Base-by-base conservation (phyloP, 129 eudicot species). In the Saposhnikovia divaricata region DNA sequence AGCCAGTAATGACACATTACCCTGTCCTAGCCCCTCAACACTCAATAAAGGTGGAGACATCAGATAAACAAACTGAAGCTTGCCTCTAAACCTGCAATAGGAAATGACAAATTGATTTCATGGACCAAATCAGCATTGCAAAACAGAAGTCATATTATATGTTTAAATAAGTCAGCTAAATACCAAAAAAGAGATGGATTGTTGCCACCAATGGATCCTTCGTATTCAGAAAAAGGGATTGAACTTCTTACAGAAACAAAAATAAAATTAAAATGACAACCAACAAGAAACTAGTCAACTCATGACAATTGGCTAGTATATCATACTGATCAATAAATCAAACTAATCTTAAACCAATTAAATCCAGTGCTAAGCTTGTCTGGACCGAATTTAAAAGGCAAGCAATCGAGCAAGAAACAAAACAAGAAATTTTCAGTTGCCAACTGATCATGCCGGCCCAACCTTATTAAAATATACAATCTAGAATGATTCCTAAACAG, bases 11-110 rank as follows among this genome's bases (percentile, higher is more conserved):
- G 91, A 78, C 77, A 79, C 84, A 77, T 84, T 82, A 40, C 84
- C 79, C 68, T 81, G 96, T 12, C 85, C 87, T 73, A 85, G 87
- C 87, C 90, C 92, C 72, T 89, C 98, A 77, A 83, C 85, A 43
- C 89, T 90, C 84, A 90, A 76, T 85, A 82, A 75, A 73, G 93
- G 96, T 38, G 90, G 92, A 82, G 97, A 86, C 98, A 92, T 92
- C 85, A 88, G 85, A 76, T 59, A 65, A 48, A 40, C 65, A 51
- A 65, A 55, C 48, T 57, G 77, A 51, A 72, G 40, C 45, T 51
- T 76, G 45, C 79, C 43, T 73, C 75, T 50, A 27, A 69, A 77
- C 70, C 90, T 87, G 88, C 81, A 70, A 34, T 44, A 84, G 3
- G 28, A 50, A 21, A 53, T 19, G 76, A 72, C 69, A 57, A 28